Percentiles rank a stretch among this genome's conserved stretches.
phyloP scores from a whole-genome alignment of 331 rosid species.

The Acacia concinna region DNA sequence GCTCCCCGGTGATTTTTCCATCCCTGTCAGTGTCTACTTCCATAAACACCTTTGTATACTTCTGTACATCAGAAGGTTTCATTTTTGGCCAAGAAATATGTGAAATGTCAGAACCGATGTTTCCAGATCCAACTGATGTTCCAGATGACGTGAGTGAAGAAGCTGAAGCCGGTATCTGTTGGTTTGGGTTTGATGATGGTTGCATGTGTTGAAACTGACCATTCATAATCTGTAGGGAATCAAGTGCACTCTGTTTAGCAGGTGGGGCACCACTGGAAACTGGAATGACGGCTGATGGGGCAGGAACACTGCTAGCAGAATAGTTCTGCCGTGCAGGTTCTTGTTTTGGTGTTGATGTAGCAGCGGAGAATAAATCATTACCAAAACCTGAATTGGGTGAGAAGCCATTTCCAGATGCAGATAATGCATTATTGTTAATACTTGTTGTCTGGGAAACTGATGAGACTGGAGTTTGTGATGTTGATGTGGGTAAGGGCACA shows the following conservation, averaged over 20 bases:
- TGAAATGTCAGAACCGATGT: slow-evolving; percentile 51
- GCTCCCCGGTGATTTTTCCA: slow-evolving; percentile 93
- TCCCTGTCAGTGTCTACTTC: slow-evolving; percentile 94
- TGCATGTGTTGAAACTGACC: slow-evolving; percentile 57
- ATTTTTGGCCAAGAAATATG: slow-evolving; percentile 91
- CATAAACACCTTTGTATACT: slow-evolving; percentile 81
- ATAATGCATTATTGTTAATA: slow-evolving; percentile 45
- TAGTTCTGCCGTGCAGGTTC: slow-evolving; percentile 51
- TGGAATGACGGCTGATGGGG: slow-evolving; percentile 50
- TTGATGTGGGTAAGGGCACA: slow-evolving; percentile 41
- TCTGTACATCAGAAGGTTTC: slow-evolving; percentile 92
- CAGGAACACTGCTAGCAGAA: slow-evolving; percentile 49
- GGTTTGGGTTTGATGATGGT: slow-evolving; percentile 48
- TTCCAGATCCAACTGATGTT: slow-evolving; percentile 55
- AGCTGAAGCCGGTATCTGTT: slow-evolving; percentile 55
- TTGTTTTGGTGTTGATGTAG: slow-evolving; percentile 50
- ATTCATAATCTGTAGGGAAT: slow-evolving; percentile 58
- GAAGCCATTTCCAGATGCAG: slow-evolving; percentile 78
- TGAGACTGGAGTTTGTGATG: slow-evolving; percentile 47
- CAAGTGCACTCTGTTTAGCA: slow-evolving; percentile 56
- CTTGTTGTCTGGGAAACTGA: slow-evolving; percentile 51
- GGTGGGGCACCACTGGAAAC: slow-evolving; percentile 62
- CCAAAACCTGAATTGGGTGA: slow-evolving; percentile 53
- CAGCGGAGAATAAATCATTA: slow-evolving; percentile 54
- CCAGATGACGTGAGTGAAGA: slow-evolving; percentile 58